Percentiles rank a stretch among this genome's conserved stretches.
phyloP scores from a whole-genome alignment of 306 rosid species.

The Pueraria montana region DNA sequence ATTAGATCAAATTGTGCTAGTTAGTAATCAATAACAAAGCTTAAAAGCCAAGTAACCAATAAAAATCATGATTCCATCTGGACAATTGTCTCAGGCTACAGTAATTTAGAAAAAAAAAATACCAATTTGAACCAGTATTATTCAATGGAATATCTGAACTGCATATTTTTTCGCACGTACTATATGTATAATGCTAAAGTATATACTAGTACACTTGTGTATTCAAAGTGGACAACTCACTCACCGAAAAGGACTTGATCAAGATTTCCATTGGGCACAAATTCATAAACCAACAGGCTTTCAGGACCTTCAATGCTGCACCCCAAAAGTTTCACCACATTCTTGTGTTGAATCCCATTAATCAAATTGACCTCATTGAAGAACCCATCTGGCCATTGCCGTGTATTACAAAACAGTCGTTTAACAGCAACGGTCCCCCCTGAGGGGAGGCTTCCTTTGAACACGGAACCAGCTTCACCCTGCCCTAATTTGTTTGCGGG shows the following conservation, averaged over 20 bases:
- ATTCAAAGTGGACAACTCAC: background rate
- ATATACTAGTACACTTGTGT: no score
- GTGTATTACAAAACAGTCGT: conserved; percentile 61
- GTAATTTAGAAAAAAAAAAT: background rate
- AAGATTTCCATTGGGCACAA: conserved; percentile 66
- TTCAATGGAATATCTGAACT: no score
- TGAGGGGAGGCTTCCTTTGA: conserved; percentile 64
- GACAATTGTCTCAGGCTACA: no score
- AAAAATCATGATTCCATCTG: conserved; percentile 13
- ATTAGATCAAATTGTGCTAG: background rate
- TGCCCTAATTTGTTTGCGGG: conserved; percentile 61
- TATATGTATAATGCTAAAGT: no score
- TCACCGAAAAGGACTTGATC: conserved; percentile 67
- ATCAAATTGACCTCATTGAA: conserved; percentile 72
- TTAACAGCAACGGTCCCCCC: conserved; percentile 72
- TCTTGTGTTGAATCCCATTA: conserved; percentile 66
- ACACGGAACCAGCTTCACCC: conserved; percentile 69
- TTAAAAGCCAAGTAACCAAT: background rate
- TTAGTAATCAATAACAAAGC: background rate
- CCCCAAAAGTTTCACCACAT: conserved; percentile 71
- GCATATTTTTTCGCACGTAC: no score
- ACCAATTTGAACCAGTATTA: background rate
- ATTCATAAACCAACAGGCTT: conserved; percentile 79
- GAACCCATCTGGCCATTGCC: conserved; percentile 73
- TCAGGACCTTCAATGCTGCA: conserved; percentile 85